These are phyloP conservation scores for Barnettozyma californica DNA, from an alignment of 805 yeast genomes.

Conservation along the genomic window DNA sequence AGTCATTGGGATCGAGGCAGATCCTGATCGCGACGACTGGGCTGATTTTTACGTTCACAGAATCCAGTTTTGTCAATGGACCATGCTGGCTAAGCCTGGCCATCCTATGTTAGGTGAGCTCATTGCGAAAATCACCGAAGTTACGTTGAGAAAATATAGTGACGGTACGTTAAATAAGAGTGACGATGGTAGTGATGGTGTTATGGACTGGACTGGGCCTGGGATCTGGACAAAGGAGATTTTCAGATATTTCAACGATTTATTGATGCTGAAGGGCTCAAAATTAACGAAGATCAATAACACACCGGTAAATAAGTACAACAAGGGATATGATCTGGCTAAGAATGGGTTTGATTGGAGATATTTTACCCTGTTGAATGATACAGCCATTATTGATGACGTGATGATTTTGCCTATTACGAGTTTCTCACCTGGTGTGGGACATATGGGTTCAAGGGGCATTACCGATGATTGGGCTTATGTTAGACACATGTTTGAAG, in stretches of 20 bases:
- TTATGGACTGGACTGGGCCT: slow-evolving; percentile 96
- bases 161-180: slow-evolving; percentile 42
- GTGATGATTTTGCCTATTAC: slow-evolving; percentile 69
- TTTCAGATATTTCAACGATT: slow-evolving; percentile 70
- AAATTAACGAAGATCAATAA: slow-evolving; percentile 11
- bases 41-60: slow-evolving; percentile 86
- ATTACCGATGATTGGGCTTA: slow-evolving; percentile 45
- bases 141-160: slow-evolving; percentile 53
- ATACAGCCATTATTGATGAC: slow-evolving; percentile 58
- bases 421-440: slow-evolving; percentile 61
- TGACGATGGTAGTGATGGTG: slow-evolving; percentile 69
- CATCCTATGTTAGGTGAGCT: slow-evolving; percentile 85
- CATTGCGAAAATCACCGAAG: slow-evolving; percentile 71
- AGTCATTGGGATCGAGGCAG: slow-evolving; percentile 91
- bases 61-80: slow-evolving; percentile 96
- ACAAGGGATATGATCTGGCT: slow-evolving; percentile 25
- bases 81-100: slow-evolving; percentile 82
- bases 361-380: slow-evolving; percentile 52
- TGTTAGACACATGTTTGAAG: slow-evolving; percentile 59
- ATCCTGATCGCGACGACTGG: slow-evolving; percentile 96
- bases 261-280: slow-evolving; percentile 2
- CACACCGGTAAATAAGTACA: slow-evolving; percentile 22
- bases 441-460: slow-evolving; percentile 57
- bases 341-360: slow-evolving; percentile 49
- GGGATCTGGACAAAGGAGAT: slow-evolving; percentile 89